These are phyloP conservation scores for Capronia coronata DNA, from an alignment of 2,329 filamentous ascomycete genomes.

Conservation along the genomic window DNA sequence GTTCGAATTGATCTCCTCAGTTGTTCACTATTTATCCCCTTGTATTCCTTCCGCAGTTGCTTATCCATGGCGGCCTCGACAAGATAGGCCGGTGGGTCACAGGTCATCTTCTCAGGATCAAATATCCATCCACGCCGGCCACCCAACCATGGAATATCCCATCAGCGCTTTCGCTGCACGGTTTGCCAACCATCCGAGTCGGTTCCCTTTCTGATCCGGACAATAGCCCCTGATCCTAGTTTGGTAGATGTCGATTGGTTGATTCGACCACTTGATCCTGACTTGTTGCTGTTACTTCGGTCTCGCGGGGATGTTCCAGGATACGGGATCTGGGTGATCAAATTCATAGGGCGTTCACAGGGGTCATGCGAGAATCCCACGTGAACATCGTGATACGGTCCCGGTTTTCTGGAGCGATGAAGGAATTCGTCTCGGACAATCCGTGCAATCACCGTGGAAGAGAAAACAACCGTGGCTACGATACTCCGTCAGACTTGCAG, in stretches of 20 bases:
- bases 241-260: conserved; percentile 20
- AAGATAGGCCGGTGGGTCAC: background rate
- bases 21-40: background rate
- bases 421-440: conserved; percentile 34
- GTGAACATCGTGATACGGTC: conserved; percentile 33
- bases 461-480: conserved; percentile 37
- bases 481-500: conserved; percentile 3
- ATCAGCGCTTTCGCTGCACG: conserved; percentile 20
- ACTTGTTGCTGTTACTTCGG: conserved; percentile 20
- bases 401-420: conserved; percentile 27
- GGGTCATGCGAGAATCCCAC: conserved; percentile 38
- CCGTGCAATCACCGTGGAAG: conserved; percentile 33
- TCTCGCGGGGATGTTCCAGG: conserved; percentile 12
- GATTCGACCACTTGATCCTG: conserved; percentile 14
- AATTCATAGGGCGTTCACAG: conserved; percentile 36
- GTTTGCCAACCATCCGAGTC: conserved; percentile 24
- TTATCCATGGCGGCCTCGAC: background rate
- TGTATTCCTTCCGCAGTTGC: background rate
- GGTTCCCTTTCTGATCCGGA: conserved; percentile 19
- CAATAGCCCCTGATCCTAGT: conserved; percentile 12
- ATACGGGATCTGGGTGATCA: conserved; percentile 30
- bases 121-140: background rate
- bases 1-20: background rate
- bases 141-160: background rate
- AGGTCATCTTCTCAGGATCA: background rate